Conservation (phyloP, 306 rosid genomes). For the Cicer arietinum region DNA sequence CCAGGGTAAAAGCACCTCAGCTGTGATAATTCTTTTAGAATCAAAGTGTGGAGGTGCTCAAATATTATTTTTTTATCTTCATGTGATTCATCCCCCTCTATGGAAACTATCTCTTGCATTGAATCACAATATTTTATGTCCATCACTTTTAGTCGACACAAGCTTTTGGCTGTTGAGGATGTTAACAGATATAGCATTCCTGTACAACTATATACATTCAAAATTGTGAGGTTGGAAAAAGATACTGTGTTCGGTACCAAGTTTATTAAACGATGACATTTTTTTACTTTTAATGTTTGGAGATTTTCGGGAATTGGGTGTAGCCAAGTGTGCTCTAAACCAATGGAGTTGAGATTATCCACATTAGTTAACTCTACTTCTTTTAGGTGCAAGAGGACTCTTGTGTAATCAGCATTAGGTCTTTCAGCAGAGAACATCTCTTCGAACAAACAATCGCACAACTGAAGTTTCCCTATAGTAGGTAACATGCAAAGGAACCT, state of each 20-base stretch:
- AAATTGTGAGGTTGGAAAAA: conserved; percentile 23
- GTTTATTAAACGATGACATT: not conserved
- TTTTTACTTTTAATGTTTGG: not conserved
- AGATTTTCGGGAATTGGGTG: not conserved
- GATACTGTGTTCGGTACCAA: conserved; percentile 2
- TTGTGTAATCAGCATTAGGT: not conserved
- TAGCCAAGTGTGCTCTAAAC: conserved; percentile 40
- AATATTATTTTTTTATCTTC: not conserved
- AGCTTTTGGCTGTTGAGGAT: conserved; percentile 36
- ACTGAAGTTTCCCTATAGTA: conserved; percentile 1
- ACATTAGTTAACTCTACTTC: not conserved
- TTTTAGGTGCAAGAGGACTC: conserved; percentile 20
- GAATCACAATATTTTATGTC: conserved; percentile 1
- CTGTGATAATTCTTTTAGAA: not conserved
- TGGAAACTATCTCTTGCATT: conserved; percentile 24
- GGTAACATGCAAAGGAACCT: conserved; percentile 15
- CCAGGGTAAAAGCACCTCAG: conserved; percentile 40
- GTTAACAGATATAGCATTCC: not conserved
- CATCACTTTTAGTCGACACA: conserved; percentile 19
- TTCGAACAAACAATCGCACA: not conserved
- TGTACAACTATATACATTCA: not conserved
- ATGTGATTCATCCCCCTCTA: not conserved
- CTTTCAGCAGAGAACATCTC: conserved; percentile 30
- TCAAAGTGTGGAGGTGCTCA: not conserved
- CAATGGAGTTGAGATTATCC: conserved; percentile 15